Evolutionary conservation across 176 grass and related monocot genomes (phyloP), one percentile per base, ranked within the genome.

Genomic region (Hyparrhenia diplandra): DNA sequence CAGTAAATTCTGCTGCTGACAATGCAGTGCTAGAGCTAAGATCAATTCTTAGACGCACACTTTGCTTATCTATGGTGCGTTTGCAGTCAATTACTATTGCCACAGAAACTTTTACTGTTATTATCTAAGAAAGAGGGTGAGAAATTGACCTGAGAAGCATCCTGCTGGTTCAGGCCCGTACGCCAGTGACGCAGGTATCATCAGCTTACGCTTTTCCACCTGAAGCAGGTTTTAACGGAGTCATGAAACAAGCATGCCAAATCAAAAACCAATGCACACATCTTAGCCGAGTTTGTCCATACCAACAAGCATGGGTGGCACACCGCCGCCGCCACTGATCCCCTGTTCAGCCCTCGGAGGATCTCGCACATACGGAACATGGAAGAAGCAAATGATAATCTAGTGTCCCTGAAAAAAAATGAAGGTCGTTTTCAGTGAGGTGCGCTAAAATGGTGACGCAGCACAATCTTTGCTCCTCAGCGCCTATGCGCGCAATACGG

Each of bases 81-180:
- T n/a, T 73, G 59, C 14, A 73, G 23, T 9, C 11, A 80, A 20
- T 74, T 8, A 18, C 9, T 25, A 66, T 5, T 17, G 29, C 3
- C 7, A 24, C 28, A 34, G 11, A 85, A 45, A 61, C 9, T n/a
- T 12, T 16, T 16, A 57, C 52, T 42, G 2, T 41, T 57, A 57
- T 6, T 34, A 16, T 3, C n/a, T n/a, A n/a, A n/a, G n/a, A 51
- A 7, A 27, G n/a, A 24, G 37, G 5, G 46, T 60, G 20, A 20
- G 45, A 37, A 27, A 57, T 40, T 7, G 11, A 95, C 95, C 95
- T 89, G 90, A 93, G 89, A 98, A 98, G 79, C 95, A 98, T 66
- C 95, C 92, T 74, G 90, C 92, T 55, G 95, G 95, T 95, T 98
- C 92, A 84, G 95, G 92, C 0, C 95, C 95, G 24, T 93, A 98